phyloP scores from a whole-genome alignment of 805 yeast genomes.

The Candida hungchunana region DNA sequence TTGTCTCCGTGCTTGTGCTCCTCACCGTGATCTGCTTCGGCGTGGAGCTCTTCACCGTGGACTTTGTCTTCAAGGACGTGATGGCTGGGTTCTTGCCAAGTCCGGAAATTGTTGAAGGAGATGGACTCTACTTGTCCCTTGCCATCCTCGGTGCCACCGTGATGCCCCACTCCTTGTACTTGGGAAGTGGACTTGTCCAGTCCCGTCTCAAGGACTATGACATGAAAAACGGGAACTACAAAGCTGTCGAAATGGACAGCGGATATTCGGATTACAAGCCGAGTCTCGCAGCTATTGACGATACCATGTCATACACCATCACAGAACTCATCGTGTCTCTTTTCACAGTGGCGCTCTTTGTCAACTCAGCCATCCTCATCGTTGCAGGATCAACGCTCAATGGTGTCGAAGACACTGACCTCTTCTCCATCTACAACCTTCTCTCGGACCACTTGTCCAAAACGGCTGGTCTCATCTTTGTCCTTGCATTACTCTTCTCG shows the following conservation, averaged over 20 bases:
- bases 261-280: conserved; percentile 59
- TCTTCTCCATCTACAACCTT: conserved; percentile 73
- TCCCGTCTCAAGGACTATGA: conserved; percentile 80
- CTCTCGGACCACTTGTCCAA: conserved; percentile 59
- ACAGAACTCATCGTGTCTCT: conserved; percentile 78
- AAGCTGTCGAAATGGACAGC: conserved; percentile 27
- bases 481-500: conserved; percentile 74
- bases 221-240: conserved; percentile 57
- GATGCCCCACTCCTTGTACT: conserved; percentile 88
- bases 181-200: conserved; percentile 88
- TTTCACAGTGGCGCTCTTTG: conserved; percentile 87
- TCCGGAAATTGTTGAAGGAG: conserved; percentile 44
- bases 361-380: conserved; percentile 81
- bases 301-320: conserved; percentile 76
- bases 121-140: conserved; percentile 73
- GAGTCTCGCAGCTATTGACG: conserved; percentile 73
- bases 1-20: conserved; percentile 72
- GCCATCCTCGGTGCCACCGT: conserved; percentile 93
- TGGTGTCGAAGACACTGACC: conserved; percentile 52
- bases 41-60: conserved; percentile 69
- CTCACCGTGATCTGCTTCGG: conserved; percentile 85
- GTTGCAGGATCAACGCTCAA: conserved; percentile 87
- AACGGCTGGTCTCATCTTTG: conserved; percentile 79
- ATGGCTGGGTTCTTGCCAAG: conserved; percentile 65
- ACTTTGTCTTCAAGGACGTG: conserved; percentile 54